Conservation (phyloP, 331 rosid species). For the Rosa hybrid region DNA sequence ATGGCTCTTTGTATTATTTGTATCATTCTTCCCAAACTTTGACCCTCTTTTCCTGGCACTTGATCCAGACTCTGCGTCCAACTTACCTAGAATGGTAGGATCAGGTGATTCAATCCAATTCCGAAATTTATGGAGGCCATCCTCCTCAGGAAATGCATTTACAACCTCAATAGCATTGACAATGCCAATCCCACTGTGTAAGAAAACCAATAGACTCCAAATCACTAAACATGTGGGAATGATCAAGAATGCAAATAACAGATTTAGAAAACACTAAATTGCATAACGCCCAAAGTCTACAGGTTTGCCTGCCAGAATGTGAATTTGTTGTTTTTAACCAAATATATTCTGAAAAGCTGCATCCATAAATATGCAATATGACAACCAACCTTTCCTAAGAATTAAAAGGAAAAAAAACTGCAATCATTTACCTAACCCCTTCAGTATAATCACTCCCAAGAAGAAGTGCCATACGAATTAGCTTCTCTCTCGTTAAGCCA, state of each 20-base stretch:
- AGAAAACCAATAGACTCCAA: conserved; percentile 28
- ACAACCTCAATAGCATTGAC: conserved; percentile 96
- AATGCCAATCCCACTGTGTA: conserved; percentile 90
- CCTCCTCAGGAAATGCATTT: conserved; percentile 89
- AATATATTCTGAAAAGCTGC: neutral
- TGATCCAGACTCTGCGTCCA: conserved; percentile 47
- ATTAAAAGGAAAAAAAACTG: neutral
- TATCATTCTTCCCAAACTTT: conserved; percentile 39
- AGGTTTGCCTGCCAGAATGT: neutral
- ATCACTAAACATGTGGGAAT: conserved; percentile 21
- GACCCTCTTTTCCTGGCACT: conserved; percentile 50
- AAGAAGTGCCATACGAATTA: conserved; percentile 84
- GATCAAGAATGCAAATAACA: conserved; percentile 19
- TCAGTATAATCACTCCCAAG: conserved; percentile 99
- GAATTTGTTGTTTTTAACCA: neutral
- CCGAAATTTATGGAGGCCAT: conserved; percentile 75
- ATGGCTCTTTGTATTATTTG: conserved; percentile 18
- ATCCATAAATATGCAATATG: conserved; percentile 9
- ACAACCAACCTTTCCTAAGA: conserved; percentile 32
- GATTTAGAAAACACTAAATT: neutral
- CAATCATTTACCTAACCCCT: conserved; percentile 73
- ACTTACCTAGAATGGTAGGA: conserved; percentile 77
- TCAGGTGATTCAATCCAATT: conserved; percentile 98
- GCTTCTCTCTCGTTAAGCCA: conserved; percentile 74
- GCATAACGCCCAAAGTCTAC: neutral